Evolutionary conservation across 1,139 yeast species (phyloP).

Genomic region (Candida tropicalis): DNA sequence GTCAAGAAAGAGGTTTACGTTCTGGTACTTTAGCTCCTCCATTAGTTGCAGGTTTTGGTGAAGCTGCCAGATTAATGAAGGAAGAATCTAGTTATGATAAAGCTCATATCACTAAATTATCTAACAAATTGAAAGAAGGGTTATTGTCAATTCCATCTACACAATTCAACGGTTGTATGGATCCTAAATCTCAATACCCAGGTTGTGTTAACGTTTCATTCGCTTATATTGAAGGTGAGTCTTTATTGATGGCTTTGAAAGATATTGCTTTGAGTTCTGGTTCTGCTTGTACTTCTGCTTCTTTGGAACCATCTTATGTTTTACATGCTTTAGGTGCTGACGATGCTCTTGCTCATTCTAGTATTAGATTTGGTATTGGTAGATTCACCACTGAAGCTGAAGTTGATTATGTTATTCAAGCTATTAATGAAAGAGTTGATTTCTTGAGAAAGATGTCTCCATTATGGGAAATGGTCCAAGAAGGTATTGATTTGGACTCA

Average conservation of each 20-base stretch:
- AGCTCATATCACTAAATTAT: slow-evolving; percentile 67
- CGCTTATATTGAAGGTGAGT: slow-evolving; percentile 98
- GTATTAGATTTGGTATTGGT: slow-evolving; percentile 96
- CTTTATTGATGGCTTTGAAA: slow-evolving; percentile 93
- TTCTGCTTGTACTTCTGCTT: slow-evolving; percentile 99
- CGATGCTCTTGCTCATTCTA: slow-evolving; percentile 96
- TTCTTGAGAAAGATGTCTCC: slow-evolving; percentile 93
- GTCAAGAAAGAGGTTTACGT: slow-evolving; percentile 97
- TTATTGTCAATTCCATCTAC: slow-evolving; percentile 85
- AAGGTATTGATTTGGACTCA: slow-evolving; percentile 90
- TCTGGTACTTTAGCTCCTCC: slow-evolving; percentile 98
- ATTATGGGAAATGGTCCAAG: slow-evolving; percentile 99
- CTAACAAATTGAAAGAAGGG: slow-evolving; percentile 72
- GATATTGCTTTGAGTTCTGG: slow-evolving; percentile 97
- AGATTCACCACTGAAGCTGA: slow-evolving; percentile 96
- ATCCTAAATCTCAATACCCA: slow-evolving; percentile 62
- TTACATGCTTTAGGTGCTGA: slow-evolving; percentile 97
- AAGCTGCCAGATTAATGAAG: slow-evolving; percentile 85
- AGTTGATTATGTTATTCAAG: slow-evolving; percentile 87
- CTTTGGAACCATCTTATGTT: slow-evolving; percentile 96
- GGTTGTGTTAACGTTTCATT: slow-evolving; percentile 97
- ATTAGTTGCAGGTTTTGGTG: slow-evolving; percentile 93
- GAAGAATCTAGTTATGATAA: slow-evolving; percentile 75
- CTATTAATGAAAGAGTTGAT: slow-evolving; percentile 86
- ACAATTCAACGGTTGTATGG: slow-evolving; percentile 78